Percentiles rank a stretch among this genome's conserved stretches.
Conservation (phyloP, 495 filamentous ascomycete species). For the Podospora tetraspora region DNA sequence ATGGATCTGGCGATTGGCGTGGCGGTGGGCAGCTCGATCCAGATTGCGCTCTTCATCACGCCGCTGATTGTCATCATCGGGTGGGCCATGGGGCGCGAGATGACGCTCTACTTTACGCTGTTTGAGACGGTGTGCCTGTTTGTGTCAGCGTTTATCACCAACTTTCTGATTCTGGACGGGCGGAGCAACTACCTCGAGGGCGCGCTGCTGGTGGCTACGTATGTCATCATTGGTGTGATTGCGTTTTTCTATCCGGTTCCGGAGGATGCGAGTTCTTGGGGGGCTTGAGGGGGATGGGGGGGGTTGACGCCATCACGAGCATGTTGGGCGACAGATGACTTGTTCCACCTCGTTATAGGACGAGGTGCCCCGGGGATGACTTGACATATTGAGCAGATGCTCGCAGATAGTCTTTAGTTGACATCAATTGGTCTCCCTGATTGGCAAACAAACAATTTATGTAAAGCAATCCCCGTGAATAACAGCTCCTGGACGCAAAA, state of each 20-base stretch:
- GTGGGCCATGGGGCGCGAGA: slow-evolving; percentile 74
- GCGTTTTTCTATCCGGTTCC: slow-evolving; percentile 60
- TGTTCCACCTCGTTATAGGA: not conserved
- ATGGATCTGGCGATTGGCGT: slow-evolving; percentile 93
- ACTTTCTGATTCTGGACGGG: slow-evolving; percentile 84
- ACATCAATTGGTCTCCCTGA: not conserved
- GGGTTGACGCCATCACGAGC: not conserved
- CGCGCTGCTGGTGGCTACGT: slow-evolving; percentile 71
- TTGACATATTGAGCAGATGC: not conserved
- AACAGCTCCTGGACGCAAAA: no score
- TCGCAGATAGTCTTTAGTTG: not conserved
- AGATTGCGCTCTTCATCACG: slow-evolving; percentile 85
- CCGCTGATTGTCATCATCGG: slow-evolving; percentile 85
- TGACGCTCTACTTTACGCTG: slow-evolving; percentile 86
- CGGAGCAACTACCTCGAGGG: slow-evolving; percentile 87
- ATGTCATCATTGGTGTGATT: slow-evolving; percentile 69
- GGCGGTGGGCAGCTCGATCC: slow-evolving; percentile 81
- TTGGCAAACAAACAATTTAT: no score
- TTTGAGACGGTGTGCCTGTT: slow-evolving; percentile 88
- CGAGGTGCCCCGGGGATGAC: not conserved
- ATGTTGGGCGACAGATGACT: not conserved
- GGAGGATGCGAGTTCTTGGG: slow-evolving; percentile 40
- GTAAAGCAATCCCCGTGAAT: no score
- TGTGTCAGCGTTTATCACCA: slow-evolving; percentile 82
- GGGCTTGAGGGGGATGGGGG: slow-evolving; percentile 3